Evolutionary conservation across 345 rosid genomes (phyloP), one percentile per base, ranked within the genome.

Genomic region (Stellera chamaejasme): DNA sequence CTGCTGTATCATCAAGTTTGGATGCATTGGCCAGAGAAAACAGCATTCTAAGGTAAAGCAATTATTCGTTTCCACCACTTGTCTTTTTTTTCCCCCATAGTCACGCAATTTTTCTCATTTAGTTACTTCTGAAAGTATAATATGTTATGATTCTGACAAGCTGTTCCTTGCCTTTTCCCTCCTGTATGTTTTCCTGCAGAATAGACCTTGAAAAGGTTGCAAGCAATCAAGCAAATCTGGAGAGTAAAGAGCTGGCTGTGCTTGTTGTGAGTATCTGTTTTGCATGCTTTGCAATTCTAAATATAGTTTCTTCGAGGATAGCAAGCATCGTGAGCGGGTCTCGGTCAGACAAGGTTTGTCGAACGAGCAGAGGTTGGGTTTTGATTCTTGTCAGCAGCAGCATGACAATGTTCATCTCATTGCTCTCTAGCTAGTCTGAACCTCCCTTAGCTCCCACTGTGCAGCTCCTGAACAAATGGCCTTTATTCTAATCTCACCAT

Each of bases 381-480:
- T 72, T 92, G 78, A 79, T 85, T 61, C 72, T 92, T 41, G 69
- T 82, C 60, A 88, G 96, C 79, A 86, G 95, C 83, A 76, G 79
- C 56, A 72, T 86, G 77, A 78, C 86, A 59, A 75, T 92, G 58
- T 80, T 85, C 77, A 77, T 88, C 16, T 81, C 90, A 45, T 74
- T 88, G 63, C 77, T 88, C 42, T 86, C 89, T 51, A 51, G 81
- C 39, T 81, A 79, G 78, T 36, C 47, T 36, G 6, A 23, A 41
- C 48, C 39, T 46, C 39, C 15, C 2, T 44, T 45, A 14, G 52
- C 23, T n/a, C 13, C 39, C 36, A 50, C 27, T 3, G 10, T 27
- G 53, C 13, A 23, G 53, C 12, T 3, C 13, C 8, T 10, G 23
- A 15, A 7, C 27, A 10, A 15, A 50, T 16, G 36, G 53, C 53